These are phyloP conservation scores for Daldinia loculata DNA, from an alignment of 495 filamentous ascomycete species.

Conservation along the genomic window DNA sequence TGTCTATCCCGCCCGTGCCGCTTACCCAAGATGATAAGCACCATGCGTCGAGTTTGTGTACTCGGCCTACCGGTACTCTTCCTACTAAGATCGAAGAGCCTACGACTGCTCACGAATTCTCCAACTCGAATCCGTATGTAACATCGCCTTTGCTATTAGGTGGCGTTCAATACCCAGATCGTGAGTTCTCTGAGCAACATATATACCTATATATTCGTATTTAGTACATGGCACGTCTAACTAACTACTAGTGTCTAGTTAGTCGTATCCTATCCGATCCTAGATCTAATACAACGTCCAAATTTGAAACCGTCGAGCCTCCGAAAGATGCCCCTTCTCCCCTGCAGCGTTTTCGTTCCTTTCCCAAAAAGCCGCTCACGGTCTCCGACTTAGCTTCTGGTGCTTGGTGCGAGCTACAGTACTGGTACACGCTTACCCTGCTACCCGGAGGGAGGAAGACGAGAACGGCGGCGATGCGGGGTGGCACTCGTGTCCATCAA, in stretches of 20 bases:
- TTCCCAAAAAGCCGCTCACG: constrained; percentile 80
- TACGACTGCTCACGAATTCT: neutral
- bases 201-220: neutral
- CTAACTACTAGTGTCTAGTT: constrained; percentile 72
- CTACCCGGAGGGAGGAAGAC: constrained; percentile 73
- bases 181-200: constrained; percentile 48
- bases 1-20: neutral
- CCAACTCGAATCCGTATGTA: constrained; percentile 23
- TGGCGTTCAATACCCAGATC: constrained; percentile 55
- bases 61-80: neutral
- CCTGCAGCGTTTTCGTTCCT: constrained; percentile 76
- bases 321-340: constrained; percentile 52
- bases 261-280: constrained; percentile 54
- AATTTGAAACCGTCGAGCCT: neutral
- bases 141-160: constrained; percentile 20
- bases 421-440: constrained; percentile 82
- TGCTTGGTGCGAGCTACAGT: constrained; percentile 96
- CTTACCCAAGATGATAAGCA: neutral
- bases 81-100: neutral
- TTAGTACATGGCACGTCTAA: constrained; percentile 55
- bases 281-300: constrained; percentile 12
- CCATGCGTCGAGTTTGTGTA: neutral
- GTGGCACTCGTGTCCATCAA: constrained; percentile 79
- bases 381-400: constrained; percentile 90
- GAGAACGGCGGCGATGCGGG: constrained; percentile 81